Evolutionary conservation across 306 rosid genomes (phyloP), one percentile per base, ranked within the genome.

Genomic region (Vicia faba): DNA sequence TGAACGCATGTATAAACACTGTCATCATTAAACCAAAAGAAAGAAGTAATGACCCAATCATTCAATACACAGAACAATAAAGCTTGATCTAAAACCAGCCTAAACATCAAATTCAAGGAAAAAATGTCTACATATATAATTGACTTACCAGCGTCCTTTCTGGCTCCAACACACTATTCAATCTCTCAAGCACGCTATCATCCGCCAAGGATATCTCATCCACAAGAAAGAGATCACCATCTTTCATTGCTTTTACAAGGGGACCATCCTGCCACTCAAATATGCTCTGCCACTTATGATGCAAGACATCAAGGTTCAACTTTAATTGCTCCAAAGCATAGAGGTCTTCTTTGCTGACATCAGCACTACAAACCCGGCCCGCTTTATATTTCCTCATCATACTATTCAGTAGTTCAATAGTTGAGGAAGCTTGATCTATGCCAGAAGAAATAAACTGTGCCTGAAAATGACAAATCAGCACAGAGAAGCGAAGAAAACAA

Each of bases 171-270:
- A 88, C 98, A 67, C 97, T 93, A 69, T 93, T 93, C 83, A 93
- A 72, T 79, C 98, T 89, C 82, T 93, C 98, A 39, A 93, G 96
- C 40, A 93, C 98, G 58, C 98, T 93, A 82, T 93, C 98, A 83
- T 93, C 96, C 41, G 98, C 97, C 87, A 93, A 84, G 38, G 96
- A 89, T 77, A 93, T 89, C 78, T 93, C 98, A 83, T 93, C 98
- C 40, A 86, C 85, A 23, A 93, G 93, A 78, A 93, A 87, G 33
- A 87, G 85, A 72, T 93, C 95, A 69, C 97, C 98, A 11, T 80
- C 80, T 77, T 61, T 83, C 98, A 93, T 93, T 72, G 98, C 96
- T 72, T 77, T 80, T 50, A 93, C 87, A 69, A 93, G 91, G 38
- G 98, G 96, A 54, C 98, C 98, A 75, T 93, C 97, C 73, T 89